Evolutionary conservation across 345 rosid species (phyloP), one percentile per base, ranked within the genome.

Genomic region (Euclidium syriacum): DNA sequence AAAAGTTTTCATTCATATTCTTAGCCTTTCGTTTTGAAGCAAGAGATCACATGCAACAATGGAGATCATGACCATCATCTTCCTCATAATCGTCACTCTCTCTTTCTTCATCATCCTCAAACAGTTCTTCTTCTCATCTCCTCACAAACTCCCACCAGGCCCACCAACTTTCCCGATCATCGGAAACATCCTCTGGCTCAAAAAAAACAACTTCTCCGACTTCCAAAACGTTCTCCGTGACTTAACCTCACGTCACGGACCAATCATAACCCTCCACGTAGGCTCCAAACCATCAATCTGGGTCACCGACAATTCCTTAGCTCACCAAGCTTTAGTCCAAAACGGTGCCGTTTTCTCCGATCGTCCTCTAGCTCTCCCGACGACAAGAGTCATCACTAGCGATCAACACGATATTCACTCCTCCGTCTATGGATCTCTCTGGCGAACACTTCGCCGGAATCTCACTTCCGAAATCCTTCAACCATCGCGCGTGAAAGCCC

Each of bases 391-490:
- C 35, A 29, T 32, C 14, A 48, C 53, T 0, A 24, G 67, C 61
- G 43, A 77, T 52, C 79, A 78, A 38, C 78, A 72, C 5, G 75
- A 60, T 50, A 79, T 81, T 26, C 75, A 39, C 73, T 69, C 80
- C 34, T 64, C 86, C 25, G 24, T 42, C 8, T 77, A 79, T 32
- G 83, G 81, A 3, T 69, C 79, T 24, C 78, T 66, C 17, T 81
- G 86, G 83, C 40, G 83, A 32, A 49, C 55, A 4, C 64, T 79
- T 4, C 76, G 83, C 16, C 78, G 83, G 3, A 81, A 81, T 18
- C 78, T 81, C 43, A 77, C 80, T 0, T 56, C 83, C 0, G 81
- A 77, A 52, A 69, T 81, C 42, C 81, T 79, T 48, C 83, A 79
- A 5, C 78, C 78, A 50, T 10, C 70, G 42, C 80, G 22, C 18